Conservation (phyloP, 164 flowering plant species). For the Umbilicus rupestris region DNA sequence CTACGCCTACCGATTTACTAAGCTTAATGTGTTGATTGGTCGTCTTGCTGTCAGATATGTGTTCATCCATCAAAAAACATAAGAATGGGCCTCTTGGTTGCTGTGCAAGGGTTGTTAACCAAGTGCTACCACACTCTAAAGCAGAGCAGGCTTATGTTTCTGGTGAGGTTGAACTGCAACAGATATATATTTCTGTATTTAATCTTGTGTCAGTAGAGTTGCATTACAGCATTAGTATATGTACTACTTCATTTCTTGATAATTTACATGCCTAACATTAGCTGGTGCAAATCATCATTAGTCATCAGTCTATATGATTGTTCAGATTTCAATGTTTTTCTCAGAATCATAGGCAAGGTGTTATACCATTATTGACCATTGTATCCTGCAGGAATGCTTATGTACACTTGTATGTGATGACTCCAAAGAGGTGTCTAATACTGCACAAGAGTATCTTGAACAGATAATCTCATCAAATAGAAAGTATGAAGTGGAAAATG, state of each 20-base stretch:
- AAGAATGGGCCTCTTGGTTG: constrained; percentile 56
- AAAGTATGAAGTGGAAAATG: constrained; percentile 34
- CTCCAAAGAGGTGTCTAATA: constrained; percentile 47
- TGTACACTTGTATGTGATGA: constrained; percentile 79
- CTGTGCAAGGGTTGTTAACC: constrained; percentile 48
- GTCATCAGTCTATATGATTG: neutral
- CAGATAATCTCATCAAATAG: constrained; percentile 27
- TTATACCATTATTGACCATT: neutral
- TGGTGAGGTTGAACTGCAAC: constrained; percentile 40
- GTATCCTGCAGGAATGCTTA: constrained; percentile 59
- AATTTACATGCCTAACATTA: neutral
- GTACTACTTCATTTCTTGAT: neutral
- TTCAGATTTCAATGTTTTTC: neutral
- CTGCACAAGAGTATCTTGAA: constrained; percentile 63
- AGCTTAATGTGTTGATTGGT: neutral
- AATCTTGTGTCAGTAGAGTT: too few relatives aligned
- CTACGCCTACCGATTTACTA: neutral
- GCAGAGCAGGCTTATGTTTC: constrained; percentile 62
- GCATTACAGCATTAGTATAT: too few relatives aligned
- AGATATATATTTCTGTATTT: neutral
- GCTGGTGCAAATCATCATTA: neutral
- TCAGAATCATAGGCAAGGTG: neutral
- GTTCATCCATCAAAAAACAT: constrained; percentile 63
- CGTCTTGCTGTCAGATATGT: constrained; percentile 42
- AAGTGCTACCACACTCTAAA: constrained; percentile 49